These are phyloP conservation scores for Pisolithus thermaeus DNA, from an alignment of 1,284 basidiomycete genomes.

Conservation along the genomic window DNA sequence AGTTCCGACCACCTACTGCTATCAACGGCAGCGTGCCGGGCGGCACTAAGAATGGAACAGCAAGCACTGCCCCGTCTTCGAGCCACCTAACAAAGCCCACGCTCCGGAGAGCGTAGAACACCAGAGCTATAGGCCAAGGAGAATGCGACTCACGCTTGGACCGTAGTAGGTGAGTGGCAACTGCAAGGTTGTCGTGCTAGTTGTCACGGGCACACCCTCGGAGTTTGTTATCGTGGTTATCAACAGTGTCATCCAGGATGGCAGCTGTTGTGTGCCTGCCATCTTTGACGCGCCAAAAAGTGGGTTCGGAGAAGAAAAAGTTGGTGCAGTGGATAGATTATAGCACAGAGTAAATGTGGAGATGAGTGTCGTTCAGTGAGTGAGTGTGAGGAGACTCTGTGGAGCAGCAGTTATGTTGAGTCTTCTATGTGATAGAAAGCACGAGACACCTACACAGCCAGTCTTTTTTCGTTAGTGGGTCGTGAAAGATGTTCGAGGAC, in stretches of 20 bases:
- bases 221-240: constrained; percentile 44
- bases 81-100: neutral
- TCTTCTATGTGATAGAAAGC: neutral
- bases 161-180: constrained; percentile 70
- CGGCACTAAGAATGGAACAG: neutral
- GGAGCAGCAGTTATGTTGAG: neutral
- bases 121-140: neutral
- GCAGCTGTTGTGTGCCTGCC: constrained; percentile 54
- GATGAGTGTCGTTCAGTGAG: constrained; percentile 9
- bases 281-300: constrained; percentile 6
- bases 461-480: constrained; percentile 17
- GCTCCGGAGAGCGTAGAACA: neutral
- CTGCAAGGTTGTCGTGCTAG: constrained; percentile 46
- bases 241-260: constrained; percentile 59
- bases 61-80: neutral
- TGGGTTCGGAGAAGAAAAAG: neutral
- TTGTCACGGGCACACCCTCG: constrained; percentile 44
- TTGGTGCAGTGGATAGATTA: neutral
- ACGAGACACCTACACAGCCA: constrained; percentile 9
- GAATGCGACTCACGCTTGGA: constrained; percentile 52
- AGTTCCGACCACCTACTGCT: constrained; percentile 4
- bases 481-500: constrained; percentile 6
- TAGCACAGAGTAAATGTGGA: constrained; percentile 8
- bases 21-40: neutral
- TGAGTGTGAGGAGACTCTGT: constrained; percentile 18